Percentiles rank a stretch among this genome's conserved stretches.
These are phyloP conservation scores for Suillus brevipes DNA, from an alignment of 768 basidiomycete genomes.

Conservation along the genomic window DNA sequence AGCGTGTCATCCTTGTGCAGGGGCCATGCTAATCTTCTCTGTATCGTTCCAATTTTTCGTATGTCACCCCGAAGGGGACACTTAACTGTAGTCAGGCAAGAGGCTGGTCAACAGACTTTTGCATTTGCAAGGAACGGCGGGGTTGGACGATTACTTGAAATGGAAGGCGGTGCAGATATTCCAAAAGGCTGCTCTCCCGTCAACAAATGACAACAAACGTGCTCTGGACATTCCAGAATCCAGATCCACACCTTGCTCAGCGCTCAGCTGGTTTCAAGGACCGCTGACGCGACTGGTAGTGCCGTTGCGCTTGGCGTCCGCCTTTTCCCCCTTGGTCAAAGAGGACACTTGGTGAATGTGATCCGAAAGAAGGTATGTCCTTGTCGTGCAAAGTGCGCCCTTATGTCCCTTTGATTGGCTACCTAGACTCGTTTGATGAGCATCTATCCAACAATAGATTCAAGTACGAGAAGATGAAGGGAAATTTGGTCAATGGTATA, in stretches of 20 bases:
- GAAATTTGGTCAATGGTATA: conserved; percentile 39
- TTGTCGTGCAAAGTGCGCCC: no score
- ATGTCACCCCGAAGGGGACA: conserved; percentile 92
- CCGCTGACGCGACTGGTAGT: no score
- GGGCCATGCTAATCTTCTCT: conserved; percentile 99
- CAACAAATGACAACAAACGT: no score
- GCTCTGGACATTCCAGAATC: no score
- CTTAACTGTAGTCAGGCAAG: background rate
- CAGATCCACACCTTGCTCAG: no score
- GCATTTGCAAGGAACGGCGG: background rate
- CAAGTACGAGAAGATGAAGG: no score
- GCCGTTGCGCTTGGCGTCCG: no score
- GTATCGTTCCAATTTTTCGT: conserved; percentile 99
- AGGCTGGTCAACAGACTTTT: background rate
- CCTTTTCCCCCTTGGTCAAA: background rate
- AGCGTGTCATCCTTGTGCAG: conserved; percentile 99
- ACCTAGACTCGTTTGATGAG: no score
- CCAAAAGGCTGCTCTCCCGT: no score
- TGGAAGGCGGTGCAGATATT: background rate
- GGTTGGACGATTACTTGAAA: background rate
- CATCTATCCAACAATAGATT: no score
- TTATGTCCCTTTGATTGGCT: no score
- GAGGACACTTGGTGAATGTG: background rate
- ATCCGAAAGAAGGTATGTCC: background rate
- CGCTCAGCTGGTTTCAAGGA: no score